Percentiles rank a stretch among this genome's conserved stretches.
Conservation (phyloP, 139 green algal genomes). For the Volvox reticuliferus region DNA sequence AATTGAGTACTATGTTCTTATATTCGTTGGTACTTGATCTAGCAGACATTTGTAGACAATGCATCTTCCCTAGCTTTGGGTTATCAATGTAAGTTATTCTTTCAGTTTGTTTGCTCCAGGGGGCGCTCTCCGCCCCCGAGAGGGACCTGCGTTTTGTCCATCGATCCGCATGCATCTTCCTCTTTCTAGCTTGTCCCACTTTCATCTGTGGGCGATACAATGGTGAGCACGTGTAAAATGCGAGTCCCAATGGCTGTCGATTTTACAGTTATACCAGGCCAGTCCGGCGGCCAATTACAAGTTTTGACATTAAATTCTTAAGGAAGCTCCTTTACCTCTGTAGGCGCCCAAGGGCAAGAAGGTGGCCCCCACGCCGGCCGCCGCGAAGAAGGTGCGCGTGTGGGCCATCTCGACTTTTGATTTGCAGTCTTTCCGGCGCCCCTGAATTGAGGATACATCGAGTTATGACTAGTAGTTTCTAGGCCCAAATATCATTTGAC, state of each 20-base stretch:
- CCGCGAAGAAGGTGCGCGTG: constrained; percentile 74
- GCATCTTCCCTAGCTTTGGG: no score
- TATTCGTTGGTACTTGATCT: no score
- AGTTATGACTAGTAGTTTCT: background rate
- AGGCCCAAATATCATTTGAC: background rate
- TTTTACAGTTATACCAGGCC: background rate
- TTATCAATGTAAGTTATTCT: background rate
- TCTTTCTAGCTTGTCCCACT: constrained; percentile 42
- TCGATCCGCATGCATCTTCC: background rate
- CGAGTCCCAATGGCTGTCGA: background rate
- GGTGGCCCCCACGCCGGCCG: constrained; percentile 78
- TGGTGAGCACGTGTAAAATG: constrained; percentile 1
- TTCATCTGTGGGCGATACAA: constrained; percentile 40
- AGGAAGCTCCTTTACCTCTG: background rate
- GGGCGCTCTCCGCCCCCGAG: background rate
- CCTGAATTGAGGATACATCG: background rate
- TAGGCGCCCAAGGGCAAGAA: constrained; percentile 85
- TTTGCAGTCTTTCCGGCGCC: background rate
- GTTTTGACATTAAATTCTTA: background rate
- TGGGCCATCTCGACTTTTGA: background rate
- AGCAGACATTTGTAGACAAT: no score
- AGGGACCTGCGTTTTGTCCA: background rate
- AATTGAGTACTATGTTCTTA: no score
- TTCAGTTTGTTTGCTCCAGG: constrained; percentile 1
- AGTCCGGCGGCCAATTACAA: background rate